phyloP scores from a whole-genome alignment of 2,329 filamentous ascomycete genomes.

The Cercospora nicotianae region DNA sequence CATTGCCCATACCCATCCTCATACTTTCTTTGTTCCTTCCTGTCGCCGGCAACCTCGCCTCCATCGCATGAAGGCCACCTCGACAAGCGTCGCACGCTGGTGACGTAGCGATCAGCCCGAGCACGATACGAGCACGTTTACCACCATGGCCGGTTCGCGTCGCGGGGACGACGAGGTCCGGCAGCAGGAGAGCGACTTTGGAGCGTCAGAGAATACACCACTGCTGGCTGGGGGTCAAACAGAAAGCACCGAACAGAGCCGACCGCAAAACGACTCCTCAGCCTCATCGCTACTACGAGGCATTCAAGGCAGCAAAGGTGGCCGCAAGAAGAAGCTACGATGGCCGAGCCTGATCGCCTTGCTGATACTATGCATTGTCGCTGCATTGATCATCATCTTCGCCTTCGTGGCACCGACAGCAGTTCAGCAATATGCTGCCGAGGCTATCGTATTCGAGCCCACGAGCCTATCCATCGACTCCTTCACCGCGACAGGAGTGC shows the following conservation, averaged over 20 bases:
- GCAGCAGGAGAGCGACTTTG: constrained; percentile 18
- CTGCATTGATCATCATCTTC: constrained; percentile 69
- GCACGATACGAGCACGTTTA: background rate
- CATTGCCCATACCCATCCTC: background rate
- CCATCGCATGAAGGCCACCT: background rate
- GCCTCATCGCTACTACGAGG: constrained; percentile 24
- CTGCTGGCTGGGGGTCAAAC: constrained; percentile 13
- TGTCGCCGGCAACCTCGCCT: background rate
- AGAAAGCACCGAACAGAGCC: constrained; percentile 24
- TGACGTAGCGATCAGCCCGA: constrained; percentile 15
- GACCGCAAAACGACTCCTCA: constrained; percentile 29
- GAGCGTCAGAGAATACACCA: constrained; percentile 22
- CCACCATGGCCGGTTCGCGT: constrained; percentile 12
- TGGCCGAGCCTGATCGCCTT: constrained; percentile 82
- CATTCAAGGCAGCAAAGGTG: constrained; percentile 38
- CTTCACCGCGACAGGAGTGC: constrained; percentile 75
- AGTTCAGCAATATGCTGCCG: constrained; percentile 81
- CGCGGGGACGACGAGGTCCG: constrained; percentile 5
- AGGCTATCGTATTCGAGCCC: constrained; percentile 78
- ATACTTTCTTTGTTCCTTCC: constrained; percentile 1
- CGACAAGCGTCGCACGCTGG: constrained; percentile 6
- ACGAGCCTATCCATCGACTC: constrained; percentile 82
- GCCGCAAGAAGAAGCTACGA: constrained; percentile 42
- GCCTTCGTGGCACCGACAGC: constrained; percentile 79
- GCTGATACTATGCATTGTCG: constrained; percentile 60